Conservation (phyloP, 345 rosid genomes). For the Litchi chinensis region DNA sequence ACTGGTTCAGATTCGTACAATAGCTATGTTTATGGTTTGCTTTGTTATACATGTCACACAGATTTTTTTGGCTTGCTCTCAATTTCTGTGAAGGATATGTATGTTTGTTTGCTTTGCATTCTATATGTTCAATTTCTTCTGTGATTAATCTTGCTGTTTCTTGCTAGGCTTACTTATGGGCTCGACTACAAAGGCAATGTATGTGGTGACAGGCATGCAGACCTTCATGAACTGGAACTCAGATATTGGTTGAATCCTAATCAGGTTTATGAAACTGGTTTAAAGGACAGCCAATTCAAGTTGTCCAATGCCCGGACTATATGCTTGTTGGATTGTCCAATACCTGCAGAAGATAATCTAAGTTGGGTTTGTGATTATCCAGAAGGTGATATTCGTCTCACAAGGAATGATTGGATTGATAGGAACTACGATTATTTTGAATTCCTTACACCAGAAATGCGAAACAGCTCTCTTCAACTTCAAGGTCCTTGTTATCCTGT, state of each 20-base stretch:
- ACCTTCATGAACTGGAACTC: conserved; percentile 76
- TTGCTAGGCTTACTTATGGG: conserved; percentile 85
- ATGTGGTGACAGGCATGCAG: conserved; percentile 82
- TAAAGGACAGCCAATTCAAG: conserved; percentile 72
- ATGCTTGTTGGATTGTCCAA: conserved; percentile 91
- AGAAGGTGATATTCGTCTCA: conserved; percentile 85
- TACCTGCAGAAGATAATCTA: conserved; percentile 74
- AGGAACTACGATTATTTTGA: conserved; percentile 91
- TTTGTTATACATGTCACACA: background rate
- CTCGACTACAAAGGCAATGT: conserved; percentile 96
- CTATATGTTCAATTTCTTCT: background rate
- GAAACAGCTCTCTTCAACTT: conserved; percentile 89
- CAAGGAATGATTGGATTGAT: conserved; percentile 81
- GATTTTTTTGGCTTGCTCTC: conserved; percentile 10
- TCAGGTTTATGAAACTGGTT: conserved; percentile 92
- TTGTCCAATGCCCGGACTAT: conserved; percentile 80
- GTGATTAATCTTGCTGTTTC: conserved; percentile 23
- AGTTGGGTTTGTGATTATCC: conserved; percentile 99
- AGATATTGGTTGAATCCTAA: conserved; percentile 92
- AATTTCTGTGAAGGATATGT: background rate
- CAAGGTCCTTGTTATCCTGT: conserved; percentile 99
- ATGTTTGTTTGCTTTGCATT: conserved; percentile 2
- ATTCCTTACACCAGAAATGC: conserved; percentile 89
- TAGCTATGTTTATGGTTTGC: background rate
- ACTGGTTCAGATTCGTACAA: background rate